phyloP scores from a whole-genome alignment of 306 rosid species.

The Pyrus communis region DNA sequence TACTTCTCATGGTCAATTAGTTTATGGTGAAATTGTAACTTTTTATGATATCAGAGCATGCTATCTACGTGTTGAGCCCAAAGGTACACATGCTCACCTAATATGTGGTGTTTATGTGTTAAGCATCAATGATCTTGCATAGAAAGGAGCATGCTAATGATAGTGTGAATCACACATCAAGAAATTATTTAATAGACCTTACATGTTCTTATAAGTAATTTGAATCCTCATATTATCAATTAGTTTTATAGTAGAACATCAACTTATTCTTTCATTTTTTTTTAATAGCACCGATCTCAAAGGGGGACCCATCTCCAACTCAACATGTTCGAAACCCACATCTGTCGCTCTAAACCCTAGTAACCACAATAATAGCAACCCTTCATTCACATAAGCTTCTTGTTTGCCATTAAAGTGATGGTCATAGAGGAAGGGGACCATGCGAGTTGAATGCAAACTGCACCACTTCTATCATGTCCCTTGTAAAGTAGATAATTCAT shows the following conservation, averaged over 20 bases:
- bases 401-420: slow-evolving; percentile 56
- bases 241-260: background rate
- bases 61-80: too few relatives aligned
- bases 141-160: accelerated
- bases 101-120: too few relatives aligned
- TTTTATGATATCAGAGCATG: too few relatives aligned
- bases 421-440: slow-evolving; percentile 49
- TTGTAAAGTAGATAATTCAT: slow-evolving; percentile 35
- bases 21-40: too few relatives aligned
- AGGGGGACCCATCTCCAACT: slow-evolving; percentile 17
- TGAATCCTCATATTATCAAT: background rate
- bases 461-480: slow-evolving; percentile 27
- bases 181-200: too few relatives aligned
- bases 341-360: slow-evolving; percentile 13
- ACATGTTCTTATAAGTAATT: background rate
- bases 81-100: too few relatives aligned
- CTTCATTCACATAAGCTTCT: slow-evolving; percentile 33
- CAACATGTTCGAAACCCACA: slow-evolving; percentile 19
- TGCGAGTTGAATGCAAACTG: slow-evolving; percentile 41
- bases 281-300: slow-evolving; percentile 8
- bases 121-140: background rate
- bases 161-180: too few relatives aligned
- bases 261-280: too few relatives aligned
- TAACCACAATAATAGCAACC: slow-evolving; percentile 24
- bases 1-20: too few relatives aligned